These are phyloP conservation scores for Colletotrichum chlorophyti DNA, from an alignment of 2,329 filamentous ascomycete species.

Conservation along the genomic window DNA sequence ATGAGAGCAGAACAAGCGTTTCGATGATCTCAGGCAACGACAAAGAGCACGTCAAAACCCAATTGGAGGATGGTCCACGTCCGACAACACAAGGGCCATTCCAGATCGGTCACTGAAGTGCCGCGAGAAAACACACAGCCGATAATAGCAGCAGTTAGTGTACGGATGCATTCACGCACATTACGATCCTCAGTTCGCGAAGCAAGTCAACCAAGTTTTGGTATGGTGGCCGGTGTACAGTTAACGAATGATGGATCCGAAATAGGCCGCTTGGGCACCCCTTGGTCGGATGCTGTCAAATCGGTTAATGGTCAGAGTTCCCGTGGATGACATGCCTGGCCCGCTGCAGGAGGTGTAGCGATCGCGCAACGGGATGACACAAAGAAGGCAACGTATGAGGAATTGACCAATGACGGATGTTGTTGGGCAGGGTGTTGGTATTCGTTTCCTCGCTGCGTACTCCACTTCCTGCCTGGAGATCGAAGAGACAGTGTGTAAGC, in stretches of 20 bases:
- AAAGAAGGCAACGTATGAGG: not conserved
- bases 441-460: too few relatives aligned
- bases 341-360: not conserved
- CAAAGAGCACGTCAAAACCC: not conserved
- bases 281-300: not conserved
- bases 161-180: too few relatives aligned
- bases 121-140: not conserved
- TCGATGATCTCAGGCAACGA: not conserved
- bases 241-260: not conserved
- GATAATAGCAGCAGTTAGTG: not conserved
- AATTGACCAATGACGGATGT: conserved; percentile 29
- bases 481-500: too few relatives aligned
- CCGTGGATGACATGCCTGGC: not conserved
- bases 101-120: not conserved
- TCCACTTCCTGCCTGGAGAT: not conserved
- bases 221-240: too few relatives aligned
- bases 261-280: not conserved
- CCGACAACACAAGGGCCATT: conserved; percentile 1
- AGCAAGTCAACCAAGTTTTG: not conserved
- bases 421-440: too few relatives aligned
- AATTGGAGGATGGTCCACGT: not conserved
- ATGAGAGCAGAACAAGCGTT: not conserved
- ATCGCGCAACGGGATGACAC: conserved; percentile 5
- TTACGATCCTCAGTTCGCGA: too few relatives aligned
- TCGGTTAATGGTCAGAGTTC: not conserved